Conservation (phyloP, 2,329 filamentous ascomycete species). For the Pseudogymnoascus sp. region DNA sequence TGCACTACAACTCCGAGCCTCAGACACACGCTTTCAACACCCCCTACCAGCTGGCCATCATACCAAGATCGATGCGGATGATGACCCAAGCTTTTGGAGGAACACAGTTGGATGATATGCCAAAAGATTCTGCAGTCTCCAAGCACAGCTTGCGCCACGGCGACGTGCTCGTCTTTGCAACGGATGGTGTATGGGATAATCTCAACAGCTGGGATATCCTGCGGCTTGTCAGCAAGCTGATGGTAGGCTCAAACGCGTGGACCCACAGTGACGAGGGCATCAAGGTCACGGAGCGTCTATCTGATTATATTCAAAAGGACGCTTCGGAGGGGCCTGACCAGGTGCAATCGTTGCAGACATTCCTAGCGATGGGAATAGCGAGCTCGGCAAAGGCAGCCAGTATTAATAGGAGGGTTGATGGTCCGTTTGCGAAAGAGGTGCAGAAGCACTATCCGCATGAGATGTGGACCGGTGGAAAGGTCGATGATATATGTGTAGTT, state of each 20-base stretch:
- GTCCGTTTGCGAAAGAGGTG: conserved; percentile 91
- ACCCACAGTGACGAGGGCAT: conserved; percentile 53
- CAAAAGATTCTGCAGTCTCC: conserved; percentile 73
- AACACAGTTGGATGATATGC: conserved; percentile 70
- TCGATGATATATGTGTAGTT: conserved; percentile 90
- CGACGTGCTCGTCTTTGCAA: conserved; percentile 88
- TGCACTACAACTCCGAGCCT: conserved; percentile 72
- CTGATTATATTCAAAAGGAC: conserved; percentile 41
- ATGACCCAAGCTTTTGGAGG: conserved; percentile 81
- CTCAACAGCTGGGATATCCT: conserved; percentile 85
- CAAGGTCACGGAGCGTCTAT: conserved; percentile 53
- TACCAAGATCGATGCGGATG: conserved; percentile 69
- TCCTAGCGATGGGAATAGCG: conserved; percentile 71
- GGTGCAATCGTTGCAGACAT: conserved; percentile 59
- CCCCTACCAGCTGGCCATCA: conserved; percentile 84
- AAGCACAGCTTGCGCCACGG: conserved; percentile 74
- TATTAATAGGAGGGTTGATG: conserved; percentile 70
- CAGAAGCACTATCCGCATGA: conserved; percentile 81
- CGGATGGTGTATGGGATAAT: conserved; percentile 95
- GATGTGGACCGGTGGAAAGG: conserved; percentile 83
- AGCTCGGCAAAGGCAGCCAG: conserved; percentile 79
- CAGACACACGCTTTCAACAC: conserved; percentile 98
- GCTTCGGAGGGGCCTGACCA: conserved; percentile 27
- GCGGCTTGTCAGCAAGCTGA: conserved; percentile 65
- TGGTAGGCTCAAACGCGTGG: conserved; percentile 72